Evolutionary conservation across 805 yeast species (phyloP), one percentile per base, ranked within the genome.

Genomic region (Metschnikowia matae): DNA sequence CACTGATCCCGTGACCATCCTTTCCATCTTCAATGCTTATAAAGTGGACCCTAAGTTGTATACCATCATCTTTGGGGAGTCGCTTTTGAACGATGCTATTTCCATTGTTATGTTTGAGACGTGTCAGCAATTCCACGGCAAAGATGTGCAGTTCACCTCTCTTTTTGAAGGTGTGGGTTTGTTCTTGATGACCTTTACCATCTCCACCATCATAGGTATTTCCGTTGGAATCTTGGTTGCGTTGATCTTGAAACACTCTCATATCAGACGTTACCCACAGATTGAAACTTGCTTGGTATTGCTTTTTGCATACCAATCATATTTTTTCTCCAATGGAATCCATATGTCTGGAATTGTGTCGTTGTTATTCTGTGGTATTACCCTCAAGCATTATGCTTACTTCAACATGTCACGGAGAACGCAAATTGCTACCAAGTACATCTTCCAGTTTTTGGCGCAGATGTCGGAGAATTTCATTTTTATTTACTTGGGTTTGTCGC

Each of bases 281-380:
- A 89, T 94, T 61, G 99, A 94, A 73, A 88, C 97, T 29, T 95
- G 98, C 67, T 66, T 94, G 49, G 96, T 94, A 29, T 71, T 94
- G 41, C 71, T 94, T 58, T 84, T 91, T 65, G 97, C 98, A 15
- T 94, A 94, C 66, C 96, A 90, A 61, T 89, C 97, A 0, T 94
- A 94, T 68, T 94, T 94, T 74, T 94, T 94, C 69, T 91, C 98
- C 40, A 94, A 94, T 63, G 99, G 99, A 45, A 95, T 98, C 61
- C 99, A 95, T 66, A 94, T 94, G 99, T 91, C 98, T 5, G 99
- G 99, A 42, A 92, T 92, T 56, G 98, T 92, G 6, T 90, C 97
- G 1, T 75, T 94, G 57, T 71, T 94, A 57, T 94, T 94, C 71
- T 92, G 97, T 66, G 99, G 99, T 49, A 94, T 94, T 55, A 92